Evolutionary conservation across 768 basidiomycete genomes (phyloP).

Genomic region (Mycena sanguinolenta): DNA sequence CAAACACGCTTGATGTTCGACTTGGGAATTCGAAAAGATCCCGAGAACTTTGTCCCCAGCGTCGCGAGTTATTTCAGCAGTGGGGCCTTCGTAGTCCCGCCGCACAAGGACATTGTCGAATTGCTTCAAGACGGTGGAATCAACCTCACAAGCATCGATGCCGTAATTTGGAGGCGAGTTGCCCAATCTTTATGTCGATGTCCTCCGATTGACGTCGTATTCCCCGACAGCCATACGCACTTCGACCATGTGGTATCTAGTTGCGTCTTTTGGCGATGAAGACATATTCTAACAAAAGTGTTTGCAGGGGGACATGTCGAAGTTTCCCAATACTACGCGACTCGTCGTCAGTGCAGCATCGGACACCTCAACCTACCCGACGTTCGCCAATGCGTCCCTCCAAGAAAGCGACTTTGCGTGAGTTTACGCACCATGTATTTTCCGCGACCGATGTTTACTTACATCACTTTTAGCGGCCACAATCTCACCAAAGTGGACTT

Average conservation of each 20-base stretch:
- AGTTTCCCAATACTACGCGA: constrained; percentile 32
- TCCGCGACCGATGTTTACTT: background rate
- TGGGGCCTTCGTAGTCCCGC: background rate
- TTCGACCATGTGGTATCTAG: constrained; percentile 21
- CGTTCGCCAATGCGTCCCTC: constrained; percentile 10
- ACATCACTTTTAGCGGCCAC: constrained; percentile 15
- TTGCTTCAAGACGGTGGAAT: constrained; percentile 20
- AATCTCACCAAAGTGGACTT: constrained; percentile 28
- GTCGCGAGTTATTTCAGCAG: background rate
- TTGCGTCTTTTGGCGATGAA: too few relatives aligned
- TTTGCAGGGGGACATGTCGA: constrained; percentile 32
- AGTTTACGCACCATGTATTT: background rate
- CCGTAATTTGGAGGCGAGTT: constrained; percentile 27
- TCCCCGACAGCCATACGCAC: constrained; percentile 13
- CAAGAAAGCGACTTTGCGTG: constrained; percentile 29
- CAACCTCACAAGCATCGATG: constrained; percentile 23
- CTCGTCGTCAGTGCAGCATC: constrained; percentile 27
- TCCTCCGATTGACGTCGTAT: background rate
- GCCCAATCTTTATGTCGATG: background rate
- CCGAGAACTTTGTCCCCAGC: constrained; percentile 13
- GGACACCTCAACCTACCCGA: constrained; percentile 20
- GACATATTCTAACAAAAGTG: too few relatives aligned
- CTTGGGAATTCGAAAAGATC: constrained; percentile 26
- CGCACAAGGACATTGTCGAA: constrained; percentile 15
- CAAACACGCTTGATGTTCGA: constrained; percentile 22